Percentiles rank a stretch among this genome's conserved stretches.
These are phyloP conservation scores for Serpula lacrymans DNA, from an alignment of 768 basidiomycete genomes.

Conservation along the genomic window DNA sequence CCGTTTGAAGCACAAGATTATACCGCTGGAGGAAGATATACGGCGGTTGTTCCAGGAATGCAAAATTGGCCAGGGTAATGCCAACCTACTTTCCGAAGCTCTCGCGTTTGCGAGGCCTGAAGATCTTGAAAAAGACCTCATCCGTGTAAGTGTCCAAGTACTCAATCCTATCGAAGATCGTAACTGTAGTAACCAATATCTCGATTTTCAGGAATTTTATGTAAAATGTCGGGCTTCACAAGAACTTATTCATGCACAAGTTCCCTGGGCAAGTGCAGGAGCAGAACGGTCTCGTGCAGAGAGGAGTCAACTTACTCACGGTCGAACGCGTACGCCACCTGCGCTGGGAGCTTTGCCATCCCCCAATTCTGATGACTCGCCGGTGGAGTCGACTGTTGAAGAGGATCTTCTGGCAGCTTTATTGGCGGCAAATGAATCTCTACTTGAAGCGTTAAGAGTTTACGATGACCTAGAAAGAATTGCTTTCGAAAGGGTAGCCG, in stretches of 20 bases:
- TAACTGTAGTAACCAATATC: conserved; percentile 1
- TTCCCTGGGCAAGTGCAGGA: conserved; percentile 85
- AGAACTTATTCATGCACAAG: conserved; percentile 82
- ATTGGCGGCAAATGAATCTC: conserved; percentile 68
- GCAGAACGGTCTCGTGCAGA: conserved; percentile 65
- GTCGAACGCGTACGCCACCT: conserved; percentile 13
- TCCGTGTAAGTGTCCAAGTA: conserved; percentile 47
- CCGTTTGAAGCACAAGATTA: conserved; percentile 36
- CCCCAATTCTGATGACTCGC: conserved; percentile 29
- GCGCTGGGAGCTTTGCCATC: conserved; percentile 13
- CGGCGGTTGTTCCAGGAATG: conserved; percentile 82
- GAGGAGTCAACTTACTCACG: conserved; percentile 18
- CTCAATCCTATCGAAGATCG: not conserved
- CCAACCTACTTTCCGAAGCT: conserved; percentile 67
- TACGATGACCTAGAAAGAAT: conserved; percentile 77
- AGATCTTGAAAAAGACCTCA: conserved; percentile 60
- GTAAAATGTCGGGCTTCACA: conserved; percentile 75
- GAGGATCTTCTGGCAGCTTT: conserved; percentile 72
- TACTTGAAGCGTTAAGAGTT: conserved; percentile 64
- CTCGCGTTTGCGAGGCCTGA: conserved; percentile 68
- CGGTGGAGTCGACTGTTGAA: conserved; percentile 58
- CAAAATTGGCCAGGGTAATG: conserved; percentile 79
- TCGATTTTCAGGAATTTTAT: conserved; percentile 70
- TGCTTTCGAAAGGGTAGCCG: conserved; percentile 49
- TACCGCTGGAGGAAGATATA: conserved; percentile 84